Conservation (phyloP, 2,329 filamentous ascomycete species). For the Fusarium camptoceras region DNA sequence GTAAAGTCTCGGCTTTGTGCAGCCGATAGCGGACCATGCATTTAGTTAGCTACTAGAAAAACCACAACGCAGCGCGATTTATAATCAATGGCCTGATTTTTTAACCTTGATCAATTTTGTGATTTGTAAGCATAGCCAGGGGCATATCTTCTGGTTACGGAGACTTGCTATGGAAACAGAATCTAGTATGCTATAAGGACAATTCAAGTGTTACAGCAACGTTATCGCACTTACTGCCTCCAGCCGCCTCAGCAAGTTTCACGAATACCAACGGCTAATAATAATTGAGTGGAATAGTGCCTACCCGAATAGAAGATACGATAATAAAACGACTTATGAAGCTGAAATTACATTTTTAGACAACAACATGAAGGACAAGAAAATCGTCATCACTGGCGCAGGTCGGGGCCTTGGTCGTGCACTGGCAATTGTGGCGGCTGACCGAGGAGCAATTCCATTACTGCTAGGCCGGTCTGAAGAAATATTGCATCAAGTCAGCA, state of each 20-base stretch:
- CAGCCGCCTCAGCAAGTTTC: no score
- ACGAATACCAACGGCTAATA: no score
- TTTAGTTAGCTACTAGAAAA: neutral
- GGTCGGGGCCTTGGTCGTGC: neutral
- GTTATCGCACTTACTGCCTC: no score
- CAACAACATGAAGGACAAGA: neutral
- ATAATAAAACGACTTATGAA: neutral
- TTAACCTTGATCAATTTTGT: neutral
- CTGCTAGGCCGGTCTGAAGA: neutral
- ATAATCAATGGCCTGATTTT: neutral
- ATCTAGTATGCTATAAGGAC: neutral
- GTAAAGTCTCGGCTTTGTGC: neutral
- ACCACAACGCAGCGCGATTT: neutral
- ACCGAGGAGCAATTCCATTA: neutral
- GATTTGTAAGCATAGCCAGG: neutral
- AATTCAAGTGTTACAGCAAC: neutral
- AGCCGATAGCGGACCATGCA: neutral
- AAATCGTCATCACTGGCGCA: conserved; percentile 3
- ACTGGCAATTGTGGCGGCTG: neutral
- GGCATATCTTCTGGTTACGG: no score
- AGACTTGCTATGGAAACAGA: no score
- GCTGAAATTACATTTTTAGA: neutral
- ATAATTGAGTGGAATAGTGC: neutral
- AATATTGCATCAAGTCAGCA: neutral
- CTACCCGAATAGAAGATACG: no score